These are phyloP conservation scores for Irpex lacteus DNA, from an alignment of 1,284 basidiomycete genomes.

Conservation along the genomic window DNA sequence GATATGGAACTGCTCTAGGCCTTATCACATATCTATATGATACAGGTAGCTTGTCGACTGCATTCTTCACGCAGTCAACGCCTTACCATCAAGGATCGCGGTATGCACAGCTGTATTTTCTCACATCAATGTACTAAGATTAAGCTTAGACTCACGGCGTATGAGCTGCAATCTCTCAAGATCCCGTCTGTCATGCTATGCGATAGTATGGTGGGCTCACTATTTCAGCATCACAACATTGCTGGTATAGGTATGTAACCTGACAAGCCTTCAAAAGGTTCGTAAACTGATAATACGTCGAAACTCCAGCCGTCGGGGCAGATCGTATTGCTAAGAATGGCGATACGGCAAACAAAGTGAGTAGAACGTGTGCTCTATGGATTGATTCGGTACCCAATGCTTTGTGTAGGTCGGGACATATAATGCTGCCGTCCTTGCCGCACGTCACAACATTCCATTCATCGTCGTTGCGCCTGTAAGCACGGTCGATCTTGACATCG, in stretches of 20 bases:
- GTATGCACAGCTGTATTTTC: conserved; percentile 31
- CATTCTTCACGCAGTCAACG: conserved; percentile 89
- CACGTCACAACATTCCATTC: conserved; percentile 83
- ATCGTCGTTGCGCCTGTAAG: conserved; percentile 89
- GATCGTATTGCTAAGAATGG: conserved; percentile 88
- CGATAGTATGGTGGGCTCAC: conserved; percentile 91
- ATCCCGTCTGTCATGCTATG: conserved; percentile 92
- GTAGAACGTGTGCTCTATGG: conserved; percentile 2
- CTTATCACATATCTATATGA: conserved; percentile 87
- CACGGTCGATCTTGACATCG: conserved; percentile 81
- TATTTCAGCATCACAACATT: conserved; percentile 84
- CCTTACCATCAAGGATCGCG: conserved; percentile 91
- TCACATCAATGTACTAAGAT: not conserved
- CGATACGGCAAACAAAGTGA: conserved; percentile 90
- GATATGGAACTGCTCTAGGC: conserved; percentile 92
- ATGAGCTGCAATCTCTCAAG: conserved; percentile 80
- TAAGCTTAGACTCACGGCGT: conserved; percentile 69
- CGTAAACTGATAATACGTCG: not conserved
- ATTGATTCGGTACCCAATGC: not conserved
- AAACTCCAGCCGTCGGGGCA: conserved; percentile 67
- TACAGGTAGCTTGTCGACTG: conserved; percentile 69
- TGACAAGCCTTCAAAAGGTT: not conserved
- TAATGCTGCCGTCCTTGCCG: conserved; percentile 85
- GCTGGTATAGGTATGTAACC: conserved; percentile 77
- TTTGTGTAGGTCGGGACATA: conserved; percentile 77